Conservation (phyloP, 371 early-diverging fungal species). For the Mortierella sp. region DNA sequence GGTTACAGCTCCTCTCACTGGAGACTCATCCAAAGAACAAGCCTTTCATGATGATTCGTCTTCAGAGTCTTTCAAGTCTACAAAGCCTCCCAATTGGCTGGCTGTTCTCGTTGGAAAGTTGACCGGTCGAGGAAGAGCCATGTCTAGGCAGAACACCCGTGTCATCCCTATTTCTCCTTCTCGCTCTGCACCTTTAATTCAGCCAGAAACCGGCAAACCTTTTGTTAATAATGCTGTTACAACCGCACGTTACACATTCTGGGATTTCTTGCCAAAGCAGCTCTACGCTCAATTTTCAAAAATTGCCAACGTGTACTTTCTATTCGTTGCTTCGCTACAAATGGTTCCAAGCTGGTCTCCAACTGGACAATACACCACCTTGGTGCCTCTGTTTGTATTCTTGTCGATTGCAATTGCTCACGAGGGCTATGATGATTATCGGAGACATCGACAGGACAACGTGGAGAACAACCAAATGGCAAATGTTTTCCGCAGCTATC, state of each 20-base stretch:
- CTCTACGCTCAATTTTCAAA: constrained; percentile 91
- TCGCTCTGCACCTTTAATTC: constrained; percentile 47
- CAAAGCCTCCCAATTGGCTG: constrained; percentile 11
- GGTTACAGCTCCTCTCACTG: constrained; percentile 4
- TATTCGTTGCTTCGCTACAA: constrained; percentile 85
- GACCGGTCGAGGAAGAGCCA: constrained; percentile 20
- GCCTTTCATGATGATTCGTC: neutral
- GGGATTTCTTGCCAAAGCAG: constrained; percentile 90
- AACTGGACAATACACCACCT: constrained; percentile 82
- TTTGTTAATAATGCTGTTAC: constrained; percentile 77
- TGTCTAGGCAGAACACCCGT: constrained; percentile 22
- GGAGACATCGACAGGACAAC: constrained; percentile 77
- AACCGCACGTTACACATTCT: constrained; percentile 88
- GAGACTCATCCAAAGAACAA: constrained; percentile 20
- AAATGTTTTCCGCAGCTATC: constrained; percentile 66
- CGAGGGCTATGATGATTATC: constrained; percentile 90
- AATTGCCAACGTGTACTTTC: constrained; percentile 94
- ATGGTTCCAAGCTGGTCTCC: constrained; percentile 82
- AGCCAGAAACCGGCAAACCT: constrained; percentile 58
- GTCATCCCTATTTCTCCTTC: constrained; percentile 48
- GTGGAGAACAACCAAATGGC: constrained; percentile 72
- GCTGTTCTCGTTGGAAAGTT: constrained; percentile 14
- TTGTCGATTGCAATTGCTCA: constrained; percentile 87
- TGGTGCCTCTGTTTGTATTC: constrained; percentile 87
- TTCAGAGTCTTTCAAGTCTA: neutral